Evolutionary conservation across 345 rosid species (phyloP).

Genomic region (Acer saccharum): DNA sequence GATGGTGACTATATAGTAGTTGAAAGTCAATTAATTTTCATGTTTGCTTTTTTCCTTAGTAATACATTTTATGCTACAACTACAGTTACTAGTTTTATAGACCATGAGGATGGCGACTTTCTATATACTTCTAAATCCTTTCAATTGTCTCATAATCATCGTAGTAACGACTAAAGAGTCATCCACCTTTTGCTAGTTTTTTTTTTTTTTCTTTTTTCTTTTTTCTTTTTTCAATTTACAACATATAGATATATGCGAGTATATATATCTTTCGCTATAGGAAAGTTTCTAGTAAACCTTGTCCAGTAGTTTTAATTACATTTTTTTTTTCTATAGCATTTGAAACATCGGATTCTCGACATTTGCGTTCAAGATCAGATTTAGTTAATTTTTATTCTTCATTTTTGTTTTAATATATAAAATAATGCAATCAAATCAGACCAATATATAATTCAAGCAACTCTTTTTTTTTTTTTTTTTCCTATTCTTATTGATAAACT

Average conservation of each 20-base stretch:
- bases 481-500: neutral
- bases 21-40: conserved; percentile 18
- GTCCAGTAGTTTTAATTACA: neutral
- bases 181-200: neutral
- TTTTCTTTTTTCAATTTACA: too few relatives aligned
- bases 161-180: neutral
- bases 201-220: too few relatives aligned
- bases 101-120: conserved; percentile 3
- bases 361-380: neutral
- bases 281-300: neutral
- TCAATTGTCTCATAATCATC: neutral
- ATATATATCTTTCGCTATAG: neutral
- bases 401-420: too few relatives aligned
- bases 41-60: conserved; percentile 12
- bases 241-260: neutral
- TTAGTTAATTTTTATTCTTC: neutral
- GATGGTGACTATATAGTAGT: conserved; percentile 16
- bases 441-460: neutral
- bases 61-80: conserved; percentile 4
- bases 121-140: neutral
- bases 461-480: too few relatives aligned
- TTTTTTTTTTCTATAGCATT: neutral
- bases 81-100: conserved; percentile 9
- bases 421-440: neutral
- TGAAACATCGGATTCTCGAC: neutral